Conservation (phyloP, 345 rosid genomes). For the Balakata baccata region DNA sequence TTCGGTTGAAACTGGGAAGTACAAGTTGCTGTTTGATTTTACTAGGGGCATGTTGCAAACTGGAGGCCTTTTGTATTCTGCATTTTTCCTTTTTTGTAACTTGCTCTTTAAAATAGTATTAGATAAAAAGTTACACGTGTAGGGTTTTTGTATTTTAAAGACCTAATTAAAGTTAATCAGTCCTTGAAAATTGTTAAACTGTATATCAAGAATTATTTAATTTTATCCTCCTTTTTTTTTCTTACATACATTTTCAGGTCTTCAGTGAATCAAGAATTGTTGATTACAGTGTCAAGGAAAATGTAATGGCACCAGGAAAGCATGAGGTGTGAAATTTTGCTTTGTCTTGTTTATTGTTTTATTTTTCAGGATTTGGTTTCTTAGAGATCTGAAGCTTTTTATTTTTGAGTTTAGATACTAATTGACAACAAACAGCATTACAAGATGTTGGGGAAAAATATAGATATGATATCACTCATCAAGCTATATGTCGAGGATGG, state of each 20-base stretch:
- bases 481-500: slow-evolving; percentile 64
- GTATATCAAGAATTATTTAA: background rate
- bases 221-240: too few species aligned
- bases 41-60: background rate
- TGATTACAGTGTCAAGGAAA: slow-evolving; percentile 61
- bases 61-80: background rate
- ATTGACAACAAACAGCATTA: slow-evolving; percentile 85
- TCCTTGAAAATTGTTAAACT: background rate
- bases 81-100: background rate
- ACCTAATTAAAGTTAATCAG: background rate
- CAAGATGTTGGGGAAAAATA: slow-evolving; percentile 62
- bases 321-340: slow-evolving; percentile 52
- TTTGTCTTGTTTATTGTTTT: background rate
- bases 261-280: slow-evolving; percentile 72
- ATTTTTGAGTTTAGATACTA: slow-evolving; percentile 42
- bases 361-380: background rate
- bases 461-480: slow-evolving; percentile 79
- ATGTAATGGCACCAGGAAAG: slow-evolving; percentile 40
- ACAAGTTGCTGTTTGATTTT: background rate
- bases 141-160: background rate
- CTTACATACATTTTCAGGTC: slow-evolving; percentile 38
- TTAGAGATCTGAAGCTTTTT: slow-evolving; percentile 9
- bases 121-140: background rate
- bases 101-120: background rate
- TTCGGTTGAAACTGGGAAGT: background rate